Evolutionary conservation across 495 filamentous ascomycete genomes (phyloP).

Genomic region (Penicillium daleae): DNA sequence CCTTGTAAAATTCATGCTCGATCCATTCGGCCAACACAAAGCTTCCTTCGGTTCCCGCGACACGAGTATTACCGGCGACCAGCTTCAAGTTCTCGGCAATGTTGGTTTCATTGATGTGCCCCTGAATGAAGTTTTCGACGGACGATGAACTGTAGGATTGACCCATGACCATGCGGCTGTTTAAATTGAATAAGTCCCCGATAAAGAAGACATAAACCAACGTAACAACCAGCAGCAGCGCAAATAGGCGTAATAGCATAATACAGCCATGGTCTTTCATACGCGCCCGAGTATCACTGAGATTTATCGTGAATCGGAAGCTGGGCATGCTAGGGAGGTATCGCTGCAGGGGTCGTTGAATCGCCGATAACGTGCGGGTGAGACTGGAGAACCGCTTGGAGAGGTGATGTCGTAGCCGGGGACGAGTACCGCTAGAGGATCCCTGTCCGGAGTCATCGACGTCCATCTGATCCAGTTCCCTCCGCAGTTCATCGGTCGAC

Average conservation of each 20-base stretch:
- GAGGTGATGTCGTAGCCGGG: conserved; percentile 49
- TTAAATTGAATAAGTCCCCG: conserved; percentile 71
- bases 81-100: conserved; percentile 74
- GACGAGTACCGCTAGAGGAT: conserved; percentile 38
- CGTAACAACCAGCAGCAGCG: conserved; percentile 70
- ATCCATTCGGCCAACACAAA: conserved; percentile 81
- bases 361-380: conserved; percentile 57
- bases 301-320: conserved; percentile 42
- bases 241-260: conserved; percentile 70
- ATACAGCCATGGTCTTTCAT: conserved; percentile 54
- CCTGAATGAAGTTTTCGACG: conserved; percentile 71
- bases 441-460: conserved; percentile 69
- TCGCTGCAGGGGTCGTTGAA: conserved; percentile 57
- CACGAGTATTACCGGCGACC: conserved; percentile 78
- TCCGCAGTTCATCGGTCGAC: conserved; percentile 65
- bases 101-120: conserved; percentile 63
- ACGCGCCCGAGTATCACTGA: conserved; percentile 32
- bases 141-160: conserved; percentile 58
- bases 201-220: conserved; percentile 84
- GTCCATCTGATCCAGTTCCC: conserved; percentile 89
- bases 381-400: conserved; percentile 60
- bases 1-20: conserved; percentile 68
- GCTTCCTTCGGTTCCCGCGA: conserved; percentile 91
- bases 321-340: conserved; percentile 52
- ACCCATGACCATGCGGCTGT: conserved; percentile 45